These are phyloP conservation scores for Peterozyma toletana DNA, from an alignment of 805 yeast species.

Conservation along the genomic window DNA sequence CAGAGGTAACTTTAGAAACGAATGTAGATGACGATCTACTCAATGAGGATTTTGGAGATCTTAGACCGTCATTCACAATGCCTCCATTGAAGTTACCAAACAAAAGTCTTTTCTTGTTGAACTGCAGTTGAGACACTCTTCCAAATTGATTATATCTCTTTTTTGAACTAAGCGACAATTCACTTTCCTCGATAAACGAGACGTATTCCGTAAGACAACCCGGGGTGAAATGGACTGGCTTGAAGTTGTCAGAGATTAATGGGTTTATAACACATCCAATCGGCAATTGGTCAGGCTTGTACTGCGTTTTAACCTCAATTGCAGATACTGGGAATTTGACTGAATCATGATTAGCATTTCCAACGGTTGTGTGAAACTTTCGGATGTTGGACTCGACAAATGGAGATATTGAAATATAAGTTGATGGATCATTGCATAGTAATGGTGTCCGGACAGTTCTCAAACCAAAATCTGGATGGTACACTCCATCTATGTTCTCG, in stretches of 20 bases:
- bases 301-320: conserved; percentile 23
- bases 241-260: conserved; percentile 43
- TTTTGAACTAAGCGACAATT: conserved; percentile 6
- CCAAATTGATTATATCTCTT: conserved; percentile 28
- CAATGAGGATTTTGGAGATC: conserved; percentile 21
- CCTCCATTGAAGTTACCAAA: background rate
- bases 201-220: conserved; percentile 29
- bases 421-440: conserved; percentile 34
- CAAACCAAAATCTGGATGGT: conserved; percentile 21
- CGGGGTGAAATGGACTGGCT: conserved; percentile 44
- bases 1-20: conserved; percentile 22
- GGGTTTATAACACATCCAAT: conserved; percentile 52
- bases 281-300: conserved; percentile 25
- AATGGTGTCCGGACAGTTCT: conserved; percentile 29
- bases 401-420: conserved; percentile 45
- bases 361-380: conserved; percentile 25
- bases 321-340: conserved; percentile 30
- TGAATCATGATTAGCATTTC: conserved; percentile 28
- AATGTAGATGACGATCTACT: conserved; percentile 25
- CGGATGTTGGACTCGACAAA: conserved; percentile 37
- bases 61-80: conserved; percentile 12
- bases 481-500: conserved; percentile 22
- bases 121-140: conserved; percentile 4
- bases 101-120: conserved; percentile 8
- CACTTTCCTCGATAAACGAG: conserved; percentile 6